Evolutionary conservation across 805 yeast genomes (phyloP), one percentile per base, ranked within the genome.

Genomic region (Diddensiella caesifluorescens): DNA sequence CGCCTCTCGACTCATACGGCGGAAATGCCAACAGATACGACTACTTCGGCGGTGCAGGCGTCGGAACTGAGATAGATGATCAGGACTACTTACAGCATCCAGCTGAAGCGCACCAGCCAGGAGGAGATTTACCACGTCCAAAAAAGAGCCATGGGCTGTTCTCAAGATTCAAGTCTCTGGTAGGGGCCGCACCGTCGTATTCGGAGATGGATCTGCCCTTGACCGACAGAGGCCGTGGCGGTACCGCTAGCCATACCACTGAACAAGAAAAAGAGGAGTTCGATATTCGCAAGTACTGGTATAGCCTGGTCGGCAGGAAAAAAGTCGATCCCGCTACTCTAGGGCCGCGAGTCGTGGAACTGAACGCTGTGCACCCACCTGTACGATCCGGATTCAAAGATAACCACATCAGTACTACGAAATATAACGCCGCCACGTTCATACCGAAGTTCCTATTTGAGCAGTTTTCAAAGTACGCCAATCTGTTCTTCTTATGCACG

Each of bases 391-490:
- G 79, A 2, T 90, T 75, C 64, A 70, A 74, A 43, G 89, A 80
- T 45, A 92, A 92, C 62, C 89, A 89, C 59, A 81, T 92, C 50
- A 83, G 95, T 22, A 94, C 99, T 3, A 89, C 98, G 9, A 92
- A 92, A 61, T 92, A 94, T 68, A 94, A 92, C 60, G 64, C 79
- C 45, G 95, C 92, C 19, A 94, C 98, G 0, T 92, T 92, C 55
- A 50, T 92, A 37, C 98, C 98, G 18, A 94, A 94, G 63, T 92
- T 92, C 59, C 65, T 92, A 49, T 87, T 88, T 55, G 98, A 92
- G 67, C 98, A 92, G 64, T 94, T 92, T 64, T 85, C 96, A 48
- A 92, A 90, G 63, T 94, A 92, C 60, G 97, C 99, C 7, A 92
- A 92, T 59, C 68, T 92, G 61, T 92, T 92, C 65, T 92, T 92